A percentile compares a stretch with the other conserved stretches of the same genome.
Conservation (phyloP, 108 stramenopile genomes). For the Cyclotella cryptica region DNA sequence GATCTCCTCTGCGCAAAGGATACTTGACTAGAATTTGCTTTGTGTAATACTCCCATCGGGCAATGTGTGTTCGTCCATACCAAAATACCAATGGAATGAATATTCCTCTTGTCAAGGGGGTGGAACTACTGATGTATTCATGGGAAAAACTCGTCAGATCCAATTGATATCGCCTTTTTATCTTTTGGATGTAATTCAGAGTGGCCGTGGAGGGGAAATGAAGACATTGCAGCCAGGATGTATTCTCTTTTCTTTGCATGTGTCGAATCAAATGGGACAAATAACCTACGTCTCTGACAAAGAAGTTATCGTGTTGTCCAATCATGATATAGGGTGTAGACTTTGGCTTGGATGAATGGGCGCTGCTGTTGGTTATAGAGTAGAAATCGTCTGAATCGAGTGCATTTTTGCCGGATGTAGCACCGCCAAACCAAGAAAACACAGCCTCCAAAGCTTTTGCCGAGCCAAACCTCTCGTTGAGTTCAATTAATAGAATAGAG, state of each 20-base stretch:
- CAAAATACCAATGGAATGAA: constrained; percentile 53
- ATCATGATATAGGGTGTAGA: constrained; percentile 51
- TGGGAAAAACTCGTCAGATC: constrained; percentile 18
- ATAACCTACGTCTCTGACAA: constrained; percentile 32
- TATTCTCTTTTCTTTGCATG: constrained; percentile 7
- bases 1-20: constrained; percentile 35
- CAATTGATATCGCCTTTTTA: constrained; percentile 43
- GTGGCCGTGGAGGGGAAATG: constrained; percentile 55
- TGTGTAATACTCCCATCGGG: constrained; percentile 42
- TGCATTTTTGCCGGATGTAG: constrained; percentile 41
- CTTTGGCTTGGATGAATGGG: constrained; percentile 7
- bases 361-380: not conserved
- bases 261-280: constrained; percentile 11
- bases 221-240: constrained; percentile 40
- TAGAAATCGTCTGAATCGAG: constrained; percentile 21
- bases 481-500: constrained; percentile 36
- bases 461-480: constrained; percentile 9
- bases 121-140: not conserved
- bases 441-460: constrained; percentile 4
- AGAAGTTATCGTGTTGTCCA: constrained; percentile 59
- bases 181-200: constrained; percentile 40
- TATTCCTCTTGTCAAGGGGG: not conserved
- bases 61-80: constrained; percentile 46
- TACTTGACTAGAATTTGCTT: constrained; percentile 13
- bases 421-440: not conserved